Evolutionary conservation across 352 stramenopile genomes (phyloP).

Genomic region (Globisporangium camurandrum): DNA sequence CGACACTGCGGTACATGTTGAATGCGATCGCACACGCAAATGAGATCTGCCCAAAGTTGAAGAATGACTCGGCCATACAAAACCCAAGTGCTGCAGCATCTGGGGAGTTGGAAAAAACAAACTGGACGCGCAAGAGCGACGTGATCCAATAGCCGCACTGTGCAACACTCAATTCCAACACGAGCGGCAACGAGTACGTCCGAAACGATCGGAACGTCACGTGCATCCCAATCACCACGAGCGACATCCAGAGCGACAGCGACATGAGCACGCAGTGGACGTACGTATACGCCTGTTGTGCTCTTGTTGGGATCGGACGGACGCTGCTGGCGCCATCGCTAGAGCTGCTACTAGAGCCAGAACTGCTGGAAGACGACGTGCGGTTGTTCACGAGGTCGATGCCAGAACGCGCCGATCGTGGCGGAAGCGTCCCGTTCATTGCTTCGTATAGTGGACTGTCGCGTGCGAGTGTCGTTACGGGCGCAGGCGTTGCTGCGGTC

Average conservation of each 20-base stretch:
- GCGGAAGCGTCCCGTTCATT: slow-evolving; percentile 13
- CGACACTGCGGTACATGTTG: slow-evolving; percentile 75
- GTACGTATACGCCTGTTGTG: slow-evolving; percentile 46
- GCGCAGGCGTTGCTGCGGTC: slow-evolving; percentile 1
- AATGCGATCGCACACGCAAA: slow-evolving; percentile 74
- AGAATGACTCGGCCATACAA: slow-evolving; percentile 68
- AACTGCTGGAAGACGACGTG: neutral
- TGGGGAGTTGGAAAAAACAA: slow-evolving; percentile 30
- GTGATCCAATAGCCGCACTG: slow-evolving; percentile 74
- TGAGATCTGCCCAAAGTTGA: slow-evolving; percentile 74
- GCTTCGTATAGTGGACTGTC: slow-evolving; percentile 12
- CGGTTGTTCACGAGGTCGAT: slow-evolving; percentile 12
- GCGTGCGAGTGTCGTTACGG: slow-evolving; percentile 8
- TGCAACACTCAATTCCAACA: slow-evolving; percentile 56
- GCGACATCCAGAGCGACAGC: slow-evolving; percentile 66
- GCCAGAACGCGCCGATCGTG: slow-evolving; percentile 9
- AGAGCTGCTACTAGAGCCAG: neutral
- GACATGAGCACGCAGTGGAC: slow-evolving; percentile 69
- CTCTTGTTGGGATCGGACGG: no score
- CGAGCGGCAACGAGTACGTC: slow-evolving; percentile 62
- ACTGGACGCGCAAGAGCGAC: slow-evolving; percentile 50
- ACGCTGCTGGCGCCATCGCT: slow-evolving; percentile 9
- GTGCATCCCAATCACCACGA: slow-evolving; percentile 71
- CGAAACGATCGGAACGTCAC: slow-evolving; percentile 66
- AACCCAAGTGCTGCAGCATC: slow-evolving; percentile 51